Conservation (phyloP, 1,284 basidiomycete genomes). For the Paramarasmius palmivorus region DNA sequence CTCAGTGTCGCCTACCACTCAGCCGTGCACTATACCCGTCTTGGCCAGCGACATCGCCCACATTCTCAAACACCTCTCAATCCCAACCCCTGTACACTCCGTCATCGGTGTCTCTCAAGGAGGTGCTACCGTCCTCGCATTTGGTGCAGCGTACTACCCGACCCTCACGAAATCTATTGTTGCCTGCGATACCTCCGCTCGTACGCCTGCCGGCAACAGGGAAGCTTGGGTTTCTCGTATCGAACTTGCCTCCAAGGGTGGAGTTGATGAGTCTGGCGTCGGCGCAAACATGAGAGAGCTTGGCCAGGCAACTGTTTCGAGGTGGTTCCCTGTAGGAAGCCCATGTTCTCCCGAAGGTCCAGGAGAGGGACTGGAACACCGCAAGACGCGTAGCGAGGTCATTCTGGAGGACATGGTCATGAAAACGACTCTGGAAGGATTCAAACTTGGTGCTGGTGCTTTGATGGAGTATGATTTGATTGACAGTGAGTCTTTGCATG, state of each 20-base stretch:
- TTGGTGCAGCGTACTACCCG: constrained; percentile 31
- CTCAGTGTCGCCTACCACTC: constrained; percentile 32
- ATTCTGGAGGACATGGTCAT: constrained; percentile 35
- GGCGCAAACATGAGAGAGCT: constrained; percentile 39
- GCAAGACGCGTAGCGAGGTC: constrained; percentile 24
- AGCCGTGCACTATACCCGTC: constrained; percentile 23
- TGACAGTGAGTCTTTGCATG: constrained; percentile 10
- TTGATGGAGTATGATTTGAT: constrained; percentile 44
- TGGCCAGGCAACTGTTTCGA: constrained; percentile 36
- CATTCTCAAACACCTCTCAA: constrained; percentile 30
- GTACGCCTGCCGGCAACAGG: constrained; percentile 43
- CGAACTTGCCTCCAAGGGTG: constrained; percentile 25
- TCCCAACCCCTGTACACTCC: constrained; percentile 33
- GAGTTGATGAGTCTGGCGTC: constrained; percentile 24
- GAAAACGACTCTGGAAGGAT: constrained; percentile 39
- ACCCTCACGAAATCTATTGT: constrained; percentile 34
- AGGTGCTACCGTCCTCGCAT: constrained; percentile 44
- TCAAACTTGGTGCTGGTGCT: constrained; percentile 44
- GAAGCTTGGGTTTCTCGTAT: constrained; percentile 47
- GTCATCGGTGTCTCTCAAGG: constrained; percentile 53
- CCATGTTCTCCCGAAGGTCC: constrained; percentile 9
- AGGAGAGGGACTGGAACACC: constrained; percentile 1
- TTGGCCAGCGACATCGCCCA: constrained; percentile 44
- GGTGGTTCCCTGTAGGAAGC: constrained; percentile 40
- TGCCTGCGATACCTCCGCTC: constrained; percentile 44